phyloP scores from a whole-genome alignment of 139 green algal species.

The Chlorella sp. region DNA sequence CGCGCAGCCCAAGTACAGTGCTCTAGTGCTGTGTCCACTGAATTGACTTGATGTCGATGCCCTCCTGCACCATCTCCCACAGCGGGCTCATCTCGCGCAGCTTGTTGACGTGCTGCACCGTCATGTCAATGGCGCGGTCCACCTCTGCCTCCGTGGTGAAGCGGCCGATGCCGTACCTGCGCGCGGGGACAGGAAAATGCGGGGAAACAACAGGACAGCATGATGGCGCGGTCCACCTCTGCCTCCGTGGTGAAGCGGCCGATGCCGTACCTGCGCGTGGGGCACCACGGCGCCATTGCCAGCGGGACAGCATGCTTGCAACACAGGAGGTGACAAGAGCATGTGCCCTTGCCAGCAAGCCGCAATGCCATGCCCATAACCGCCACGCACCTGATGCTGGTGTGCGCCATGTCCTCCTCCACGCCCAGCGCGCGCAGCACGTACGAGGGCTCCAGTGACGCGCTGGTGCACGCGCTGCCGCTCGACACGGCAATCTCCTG shows the following conservation, averaged over 20 bases:
- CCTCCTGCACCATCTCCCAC: conserved; percentile 98
- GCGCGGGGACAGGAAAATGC: neutral
- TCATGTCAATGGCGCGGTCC: conserved; percentile 71
- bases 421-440: conserved; percentile 95
- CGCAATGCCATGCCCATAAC: too few species aligned
- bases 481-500: conserved; percentile 84
- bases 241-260: conserved; percentile 92
- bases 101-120: conserved; percentile 88
- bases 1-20: too few species aligned
- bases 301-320: too few species aligned
- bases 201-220: too few species aligned
- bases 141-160: conserved; percentile 96
- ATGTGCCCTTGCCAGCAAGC: too few species aligned
- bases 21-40: conserved; percentile 91
- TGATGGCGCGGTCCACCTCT: conserved; percentile 85
- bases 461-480: conserved; percentile 90
- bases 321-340: too few species aligned
- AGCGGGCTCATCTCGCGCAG: conserved; percentile 94
- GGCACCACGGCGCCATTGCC: too few species aligned
- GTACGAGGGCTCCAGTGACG: conserved; percentile 93
- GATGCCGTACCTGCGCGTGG: conserved; percentile 68
- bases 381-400: conserved; percentile 47
- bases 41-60: conserved; percentile 94
- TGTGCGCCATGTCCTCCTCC: conserved; percentile 98
- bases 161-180: conserved; percentile 83